These are phyloP conservation scores for Conticribra weissflogii DNA, from an alignment of 108 stramenopile species.

Conservation along the genomic window DNA sequence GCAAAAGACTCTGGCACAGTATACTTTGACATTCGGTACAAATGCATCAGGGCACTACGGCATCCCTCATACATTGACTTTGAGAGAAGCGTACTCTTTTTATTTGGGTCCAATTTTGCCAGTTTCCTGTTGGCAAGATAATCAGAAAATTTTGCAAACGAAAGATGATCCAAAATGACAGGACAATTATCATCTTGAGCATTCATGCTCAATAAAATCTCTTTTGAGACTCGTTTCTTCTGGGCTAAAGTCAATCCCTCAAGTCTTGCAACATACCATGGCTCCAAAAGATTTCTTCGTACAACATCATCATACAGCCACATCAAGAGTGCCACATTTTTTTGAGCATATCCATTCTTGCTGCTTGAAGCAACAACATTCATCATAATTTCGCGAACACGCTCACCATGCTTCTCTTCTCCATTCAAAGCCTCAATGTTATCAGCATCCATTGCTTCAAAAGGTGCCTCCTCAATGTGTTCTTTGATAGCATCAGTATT, in stretches of 20 bases:
- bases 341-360: too few relatives aligned
- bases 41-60: neutral
- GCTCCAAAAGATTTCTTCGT: too few relatives aligned
- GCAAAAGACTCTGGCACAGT: neutral
- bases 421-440: too few relatives aligned
- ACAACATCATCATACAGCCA: too few relatives aligned
- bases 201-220: neutral
- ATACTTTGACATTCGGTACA: neutral
- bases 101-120: neutral
- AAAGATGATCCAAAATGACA: neutral
- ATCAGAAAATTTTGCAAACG: neutral
- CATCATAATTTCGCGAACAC: too few relatives aligned
- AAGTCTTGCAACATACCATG: neutral
- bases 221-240: neutral
- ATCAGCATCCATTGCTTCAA: too few relatives aligned
- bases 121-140: neutral
- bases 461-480: too few relatives aligned
- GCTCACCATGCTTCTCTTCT: too few relatives aligned
- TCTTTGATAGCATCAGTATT: too few relatives aligned
- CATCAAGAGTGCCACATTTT: too few relatives aligned
- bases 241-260: too few relatives aligned
- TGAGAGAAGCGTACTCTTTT: neutral
- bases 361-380: too few relatives aligned
- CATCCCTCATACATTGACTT: neutral
- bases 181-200: neutral